Evolutionary conservation across 805 yeast species (phyloP), one percentile per base, ranked within the genome.

Genomic region (Wickerhamiella alocasiicola): DNA sequence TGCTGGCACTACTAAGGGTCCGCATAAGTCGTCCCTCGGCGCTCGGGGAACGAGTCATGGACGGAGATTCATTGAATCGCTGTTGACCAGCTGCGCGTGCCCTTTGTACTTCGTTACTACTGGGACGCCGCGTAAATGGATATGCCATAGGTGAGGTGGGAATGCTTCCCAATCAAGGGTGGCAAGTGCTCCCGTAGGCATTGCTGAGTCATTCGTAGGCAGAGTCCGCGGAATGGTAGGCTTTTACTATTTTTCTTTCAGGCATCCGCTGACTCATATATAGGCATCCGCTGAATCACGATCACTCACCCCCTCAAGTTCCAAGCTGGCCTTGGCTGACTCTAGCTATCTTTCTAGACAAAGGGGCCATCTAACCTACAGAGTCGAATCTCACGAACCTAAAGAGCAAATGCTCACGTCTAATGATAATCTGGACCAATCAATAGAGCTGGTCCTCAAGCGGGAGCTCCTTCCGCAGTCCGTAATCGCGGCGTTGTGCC

Each of bases 401-500:
- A n/a, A n/a, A n/a, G n/a, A n/a, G n/a, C 17, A 12, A 12, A 32
- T 34, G 47, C 46, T 50, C 31, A 47, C 49, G 6, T 41, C 50
- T 6, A 35, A 32, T 23, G 36, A 42, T 5, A 49, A 80, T 51
- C 62, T 81, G 36, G 93, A 81, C 52, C 70, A 67, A 46, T 81
- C 91, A 56, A 67, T 81, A 42, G 85, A 78, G 53, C 66, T 71
- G 40, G 62, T 80, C 7, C 74, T 78, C 54, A 62, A 62, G 46
- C 74, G 82, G 2, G 76, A 76, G 51, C 65, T 81, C 26, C 64
- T 81, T 3, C 82, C 87, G 0, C 87, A 79, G 49, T 66, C 74
- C 3, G 78, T 82, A 17, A 63, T 81, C 6, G 74, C 71, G 42
- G 80, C 83, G 27, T 60, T 81, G 11, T 84, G 95, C 55, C 78